Evolutionary conservation across 441 rosid species (phyloP).

Genomic region (Pelargonium fulgidum): DNA sequence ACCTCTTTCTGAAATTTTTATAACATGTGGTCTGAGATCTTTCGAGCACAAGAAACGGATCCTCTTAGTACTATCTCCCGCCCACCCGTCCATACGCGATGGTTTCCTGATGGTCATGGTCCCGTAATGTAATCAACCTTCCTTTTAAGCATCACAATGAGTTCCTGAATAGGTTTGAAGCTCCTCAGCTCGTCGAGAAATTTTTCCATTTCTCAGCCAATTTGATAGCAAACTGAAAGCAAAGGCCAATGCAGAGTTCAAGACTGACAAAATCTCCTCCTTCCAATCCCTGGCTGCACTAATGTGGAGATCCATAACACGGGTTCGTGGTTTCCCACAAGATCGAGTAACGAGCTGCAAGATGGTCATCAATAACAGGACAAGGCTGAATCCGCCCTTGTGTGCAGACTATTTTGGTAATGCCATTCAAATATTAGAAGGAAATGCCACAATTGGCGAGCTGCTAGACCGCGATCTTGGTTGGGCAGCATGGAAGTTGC

Average conservation of each 20-base stretch:
- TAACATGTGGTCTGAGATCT: slow-evolving; percentile 51
- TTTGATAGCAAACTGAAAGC: slow-evolving; percentile 46
- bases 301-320: slow-evolving; percentile 54
- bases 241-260: slow-evolving; percentile 34
- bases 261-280: slow-evolving; percentile 54
- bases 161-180: slow-evolving; percentile 37
- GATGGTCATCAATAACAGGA: slow-evolving; percentile 43
- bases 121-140: slow-evolving; percentile 36
- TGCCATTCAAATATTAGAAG: slow-evolving; percentile 30
- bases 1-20: slow-evolving; percentile 61
- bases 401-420: slow-evolving; percentile 53
- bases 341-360: slow-evolving; percentile 41
- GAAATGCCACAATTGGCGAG: slow-evolving; percentile 40
- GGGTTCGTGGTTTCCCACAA: slow-evolving; percentile 25
- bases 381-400: slow-evolving; percentile 44
- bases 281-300: slow-evolving; percentile 56
- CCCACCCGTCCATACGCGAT: slow-evolving; percentile 39
- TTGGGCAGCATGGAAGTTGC: slow-evolving; percentile 59
- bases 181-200: slow-evolving; percentile 48
- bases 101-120: slow-evolving; percentile 46
- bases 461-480: slow-evolving; percentile 44
- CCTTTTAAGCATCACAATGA: slow-evolving; percentile 42
- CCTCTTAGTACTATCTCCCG: slow-evolving; percentile 30
- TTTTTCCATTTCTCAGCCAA: slow-evolving; percentile 52
- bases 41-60: slow-evolving; percentile 27